A percentile compares a stretch with the other conserved stretches of the same genome.
These are phyloP conservation scores for Calonectria ilicicola DNA, from an alignment of 2,329 filamentous ascomycete species.

Conservation along the genomic window DNA sequence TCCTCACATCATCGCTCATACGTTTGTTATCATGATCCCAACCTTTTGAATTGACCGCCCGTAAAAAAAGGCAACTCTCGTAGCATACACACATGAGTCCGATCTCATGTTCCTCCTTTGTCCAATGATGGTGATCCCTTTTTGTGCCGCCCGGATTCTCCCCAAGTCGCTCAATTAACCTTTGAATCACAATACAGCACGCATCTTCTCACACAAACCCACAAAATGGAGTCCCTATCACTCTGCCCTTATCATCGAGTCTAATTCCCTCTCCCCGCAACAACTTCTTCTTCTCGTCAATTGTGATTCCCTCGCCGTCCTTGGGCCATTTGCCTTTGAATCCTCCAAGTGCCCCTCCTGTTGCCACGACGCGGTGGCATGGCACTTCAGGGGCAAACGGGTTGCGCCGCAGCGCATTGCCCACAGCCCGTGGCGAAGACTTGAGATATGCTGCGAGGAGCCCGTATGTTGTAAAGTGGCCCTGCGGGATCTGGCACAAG, in stretches of 20 bases:
- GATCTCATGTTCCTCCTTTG: background rate
- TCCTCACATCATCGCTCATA: conserved; percentile 23
- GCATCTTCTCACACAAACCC: conserved; percentile 32
- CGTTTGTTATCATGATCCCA: conserved; percentile 24
- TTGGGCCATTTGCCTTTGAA: conserved; percentile 77
- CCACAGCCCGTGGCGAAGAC: conserved; percentile 81
- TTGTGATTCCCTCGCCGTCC: conserved; percentile 70
- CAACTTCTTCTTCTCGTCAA: conserved; percentile 73
- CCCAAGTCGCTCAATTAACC: background rate
- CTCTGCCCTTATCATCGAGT: conserved; percentile 70
- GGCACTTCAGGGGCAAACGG: conserved; percentile 87
- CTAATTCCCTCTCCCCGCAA: conserved; percentile 73
- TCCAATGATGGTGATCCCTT: background rate
- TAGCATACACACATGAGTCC: conserved; percentile 8
- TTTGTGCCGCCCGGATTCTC: background rate
- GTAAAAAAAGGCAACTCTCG: background rate
- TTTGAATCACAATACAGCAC: background rate
- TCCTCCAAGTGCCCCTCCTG: conserved; percentile 76
- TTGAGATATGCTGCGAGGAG: conserved; percentile 74
- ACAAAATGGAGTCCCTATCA: conserved; percentile 66
- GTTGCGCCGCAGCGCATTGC: conserved; percentile 81
- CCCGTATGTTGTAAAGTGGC: conserved; percentile 82
- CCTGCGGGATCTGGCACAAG: conserved; percentile 81
- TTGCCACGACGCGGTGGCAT: conserved; percentile 84
- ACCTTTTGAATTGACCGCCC: conserved; percentile 1